These are phyloP conservation scores for Alternaria burnsii DNA, from an alignment of 2,329 filamentous ascomycete species.

Conservation along the genomic window DNA sequence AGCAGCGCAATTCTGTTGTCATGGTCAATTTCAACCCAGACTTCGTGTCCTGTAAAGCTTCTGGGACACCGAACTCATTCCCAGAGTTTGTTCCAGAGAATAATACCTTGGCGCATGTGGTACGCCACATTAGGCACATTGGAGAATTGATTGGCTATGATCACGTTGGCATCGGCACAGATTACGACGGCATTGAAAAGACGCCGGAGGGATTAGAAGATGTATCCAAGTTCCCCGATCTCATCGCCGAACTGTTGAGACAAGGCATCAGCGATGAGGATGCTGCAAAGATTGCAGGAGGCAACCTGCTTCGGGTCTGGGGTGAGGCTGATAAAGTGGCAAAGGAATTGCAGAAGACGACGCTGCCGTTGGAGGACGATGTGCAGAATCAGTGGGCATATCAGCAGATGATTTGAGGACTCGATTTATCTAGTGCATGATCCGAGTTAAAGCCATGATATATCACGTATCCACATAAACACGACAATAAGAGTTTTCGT, in stretches of 20 bases:
- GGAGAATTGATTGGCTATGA: constrained; percentile 85
- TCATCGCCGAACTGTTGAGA: constrained; percentile 77
- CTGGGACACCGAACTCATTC: constrained; percentile 67
- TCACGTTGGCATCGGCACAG: constrained; percentile 86
- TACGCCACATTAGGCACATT: constrained; percentile 82
- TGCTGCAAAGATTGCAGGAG: constrained; percentile 76
- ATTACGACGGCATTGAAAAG: constrained; percentile 80
- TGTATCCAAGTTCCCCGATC: constrained; percentile 80
- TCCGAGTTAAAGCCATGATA: not conserved
- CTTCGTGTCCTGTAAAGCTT: constrained; percentile 78
- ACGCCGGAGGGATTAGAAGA: constrained; percentile 82
- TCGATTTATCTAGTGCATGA: not conserved
- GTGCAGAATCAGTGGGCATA: constrained; percentile 37
- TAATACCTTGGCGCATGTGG: constrained; percentile 79
- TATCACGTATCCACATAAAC: not conserved
- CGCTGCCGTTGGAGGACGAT: constrained; percentile 56
- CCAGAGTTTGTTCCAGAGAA: constrained; percentile 73
- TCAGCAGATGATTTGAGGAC: not conserved
- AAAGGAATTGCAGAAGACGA: constrained; percentile 65
- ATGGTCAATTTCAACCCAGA: constrained; percentile 91
- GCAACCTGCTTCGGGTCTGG: constrained; percentile 88
- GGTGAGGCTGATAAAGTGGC: constrained; percentile 77
- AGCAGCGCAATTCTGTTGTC: constrained; percentile 75
- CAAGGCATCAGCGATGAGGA: constrained; percentile 78
- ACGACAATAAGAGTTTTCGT: not conserved